Evolutionary conservation across 768 basidiomycete species (phyloP), one percentile per base, ranked within the genome.

Genomic region (Termitomyces sp.): DNA sequence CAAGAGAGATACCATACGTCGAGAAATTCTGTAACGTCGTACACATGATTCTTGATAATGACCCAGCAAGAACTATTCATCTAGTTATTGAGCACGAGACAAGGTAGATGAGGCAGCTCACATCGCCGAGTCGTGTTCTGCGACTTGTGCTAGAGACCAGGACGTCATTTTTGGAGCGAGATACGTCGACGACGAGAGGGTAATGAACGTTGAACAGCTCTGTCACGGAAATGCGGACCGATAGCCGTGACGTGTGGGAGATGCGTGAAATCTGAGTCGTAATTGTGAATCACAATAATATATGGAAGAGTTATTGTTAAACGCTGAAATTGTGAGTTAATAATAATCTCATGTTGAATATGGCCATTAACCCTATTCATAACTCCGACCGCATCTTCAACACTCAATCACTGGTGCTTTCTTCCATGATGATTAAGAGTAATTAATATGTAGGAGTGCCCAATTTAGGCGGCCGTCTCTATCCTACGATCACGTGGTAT

Each of bases 21-120:
- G 40, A 91, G 72, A 68, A 92, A 90, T 40, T 87, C 85, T 6
- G 90, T 90, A 53, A 91, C 87, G 72, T 93, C 89, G 72, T 93
- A 93, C n/a, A 92, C 91, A 53, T 80, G 76, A 69, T 86, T 81
- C 50, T 79, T 75, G 60, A 94, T 87, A 65, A 93, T 84, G 62
- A 94, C 84, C 91, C 91, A 94, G 66, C 90, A 91, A 17, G 86
- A 87, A 40, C 87, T 88, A 58, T 28, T 41, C 26, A 28, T 15
- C n/a, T 48, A 35, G 45, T 31, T 48, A 62, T 60, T 47, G 63
- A 58, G 8, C 11, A 54, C n/a, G n/a, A 35, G 7, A 35, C 12
- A 57, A 59, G 19, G 30, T 26, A 15, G 23, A 45, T 50, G 37
- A 44, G 21, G 68, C 75, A 41, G 57, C 54, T 56, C 21, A 86